A percentile compares a stretch with the other conserved stretches of the same genome.
Conservation (phyloP, 805 yeast species). For the Teunomyces tritomae region DNA sequence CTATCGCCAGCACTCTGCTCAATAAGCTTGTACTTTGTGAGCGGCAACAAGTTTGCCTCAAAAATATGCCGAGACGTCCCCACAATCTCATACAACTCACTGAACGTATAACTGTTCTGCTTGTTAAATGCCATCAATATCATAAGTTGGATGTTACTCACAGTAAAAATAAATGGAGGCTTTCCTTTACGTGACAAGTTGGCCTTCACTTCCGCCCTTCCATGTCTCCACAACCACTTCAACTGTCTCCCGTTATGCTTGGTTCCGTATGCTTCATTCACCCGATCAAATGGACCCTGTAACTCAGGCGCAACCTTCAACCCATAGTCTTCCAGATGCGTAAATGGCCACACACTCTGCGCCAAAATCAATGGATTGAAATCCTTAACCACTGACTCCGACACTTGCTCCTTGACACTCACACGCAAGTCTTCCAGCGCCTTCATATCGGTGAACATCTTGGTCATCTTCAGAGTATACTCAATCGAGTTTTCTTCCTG, state of each 20-base stretch:
- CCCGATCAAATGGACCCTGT: constrained; percentile 58
- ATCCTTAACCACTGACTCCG: constrained; percentile 38
- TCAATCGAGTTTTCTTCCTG: constrained; percentile 89
- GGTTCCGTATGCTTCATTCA: constrained; percentile 64
- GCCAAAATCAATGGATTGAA: constrained; percentile 80
- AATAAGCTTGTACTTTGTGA: constrained; percentile 74
- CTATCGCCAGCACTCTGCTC: constrained; percentile 57
- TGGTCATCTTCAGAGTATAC: constrained; percentile 88
- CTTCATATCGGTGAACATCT: constrained; percentile 93
- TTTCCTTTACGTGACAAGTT: constrained; percentile 77
- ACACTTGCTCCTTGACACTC: constrained; percentile 48
- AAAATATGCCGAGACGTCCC: constrained; percentile 64
- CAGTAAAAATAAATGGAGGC: constrained; percentile 77
- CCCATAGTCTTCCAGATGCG: constrained; percentile 37
- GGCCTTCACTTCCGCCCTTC: constrained; percentile 88
- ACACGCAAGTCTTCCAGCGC: constrained; percentile 72
- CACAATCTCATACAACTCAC: constrained; percentile 63
- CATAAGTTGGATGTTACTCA: constrained; percentile 83
- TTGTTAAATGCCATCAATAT: constrained; percentile 83
- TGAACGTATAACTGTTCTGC: constrained; percentile 54
- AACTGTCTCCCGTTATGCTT: constrained; percentile 86
- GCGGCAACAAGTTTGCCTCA: constrained; percentile 74
- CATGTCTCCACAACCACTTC: constrained; percentile 94
- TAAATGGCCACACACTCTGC: constrained; percentile 86
- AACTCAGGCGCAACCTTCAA: constrained; percentile 67